Percentiles rank a stretch among this genome's conserved stretches.
Conservation (phyloP, 352 stramenopile species). For the Blastocystis sp. region DNA sequence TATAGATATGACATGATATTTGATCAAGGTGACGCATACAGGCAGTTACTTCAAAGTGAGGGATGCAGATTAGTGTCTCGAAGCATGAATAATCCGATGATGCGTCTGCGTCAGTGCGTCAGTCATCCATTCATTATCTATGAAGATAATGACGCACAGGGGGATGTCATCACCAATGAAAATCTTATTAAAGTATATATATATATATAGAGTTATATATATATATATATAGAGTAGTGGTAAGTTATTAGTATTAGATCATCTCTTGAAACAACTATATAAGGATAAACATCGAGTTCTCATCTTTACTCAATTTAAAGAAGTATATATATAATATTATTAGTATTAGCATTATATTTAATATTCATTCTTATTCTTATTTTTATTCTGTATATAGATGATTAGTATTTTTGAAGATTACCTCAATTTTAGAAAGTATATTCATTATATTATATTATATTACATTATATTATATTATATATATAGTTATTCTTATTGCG, state of each 20-base stretch:
- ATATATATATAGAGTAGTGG: too few relatives aligned
- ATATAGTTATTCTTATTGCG: too few relatives aligned
- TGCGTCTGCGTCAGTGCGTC: slow-evolving; percentile 18
- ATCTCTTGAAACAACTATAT: slow-evolving; percentile 63
- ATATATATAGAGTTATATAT: too few relatives aligned
- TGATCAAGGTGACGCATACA: slow-evolving; percentile 14
- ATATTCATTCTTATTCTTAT: too few relatives aligned
- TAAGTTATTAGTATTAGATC: slow-evolving; percentile 63
- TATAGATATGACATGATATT: slow-evolving; percentile 29
- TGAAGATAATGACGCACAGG: background rate
- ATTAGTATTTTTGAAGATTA: slow-evolving; percentile 70
- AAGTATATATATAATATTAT: background rate
- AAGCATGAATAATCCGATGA: slow-evolving; percentile 23
- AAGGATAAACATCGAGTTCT: slow-evolving; percentile 59
- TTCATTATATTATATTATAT: background rate
- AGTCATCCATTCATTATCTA: slow-evolving; percentile 35
- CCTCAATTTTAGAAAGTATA: slow-evolving; percentile 55
- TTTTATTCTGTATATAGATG: slow-evolving; percentile 49
- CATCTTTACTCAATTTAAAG: slow-evolving; percentile 63
- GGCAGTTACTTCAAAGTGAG: slow-evolving; percentile 3
- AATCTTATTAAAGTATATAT: background rate
- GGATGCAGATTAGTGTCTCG: background rate
- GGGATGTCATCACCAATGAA: slow-evolving; percentile 2
- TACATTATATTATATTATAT: slow-evolving; percentile 56
- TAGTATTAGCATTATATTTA: too few relatives aligned